A percentile compares a stretch with the other conserved stretches of the same genome.
Evolutionary conservation across 495 filamentous ascomycete genomes (phyloP).

Genomic region (Penicillium pulvis): DNA sequence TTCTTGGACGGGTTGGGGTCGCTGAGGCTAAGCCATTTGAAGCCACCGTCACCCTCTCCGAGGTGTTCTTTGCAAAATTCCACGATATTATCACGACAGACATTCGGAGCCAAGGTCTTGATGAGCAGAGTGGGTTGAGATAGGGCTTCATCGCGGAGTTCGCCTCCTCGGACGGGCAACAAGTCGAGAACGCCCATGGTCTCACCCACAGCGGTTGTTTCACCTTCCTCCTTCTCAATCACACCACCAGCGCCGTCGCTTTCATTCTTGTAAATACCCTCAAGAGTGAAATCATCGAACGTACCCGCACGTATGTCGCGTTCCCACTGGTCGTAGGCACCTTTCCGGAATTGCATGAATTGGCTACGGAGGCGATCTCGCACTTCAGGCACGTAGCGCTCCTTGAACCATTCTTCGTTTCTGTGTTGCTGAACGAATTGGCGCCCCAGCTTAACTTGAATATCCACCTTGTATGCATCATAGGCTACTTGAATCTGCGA

Average conservation of each 20-base stretch:
- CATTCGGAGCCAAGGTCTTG: slow-evolving; percentile 96
- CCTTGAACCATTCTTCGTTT: slow-evolving; percentile 95
- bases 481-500: slow-evolving; percentile 90
- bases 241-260: slow-evolving; percentile 84
- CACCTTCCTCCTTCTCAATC: slow-evolving; percentile 92
- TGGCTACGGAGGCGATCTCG: slow-evolving; percentile 66
- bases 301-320: slow-evolving; percentile 75
- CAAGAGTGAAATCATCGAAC: slow-evolving; percentile 93
- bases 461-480: slow-evolving; percentile 90
- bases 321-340: slow-evolving; percentile 80
- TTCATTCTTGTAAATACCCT: slow-evolving; percentile 93
- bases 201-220: slow-evolving; percentile 86
- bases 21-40: slow-evolving; percentile 88
- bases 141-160: slow-evolving; percentile 79
- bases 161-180: slow-evolving; percentile 74
- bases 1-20: slow-evolving; percentile 97
- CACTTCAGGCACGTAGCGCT: slow-evolving; percentile 86
- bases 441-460: slow-evolving; percentile 87
- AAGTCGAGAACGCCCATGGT: slow-evolving; percentile 90
- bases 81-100: slow-evolving; percentile 91
- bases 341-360: slow-evolving; percentile 73
- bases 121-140: slow-evolving; percentile 90
- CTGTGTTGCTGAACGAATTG: slow-evolving; percentile 89
- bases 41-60: slow-evolving; percentile 81
- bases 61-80: slow-evolving; percentile 90